Percentiles rank a stretch among this genome's conserved stretches.
phyloP scores from a whole-genome alignment of 75 land plant genomes.

The Selaginella moellendorffii region DNA sequence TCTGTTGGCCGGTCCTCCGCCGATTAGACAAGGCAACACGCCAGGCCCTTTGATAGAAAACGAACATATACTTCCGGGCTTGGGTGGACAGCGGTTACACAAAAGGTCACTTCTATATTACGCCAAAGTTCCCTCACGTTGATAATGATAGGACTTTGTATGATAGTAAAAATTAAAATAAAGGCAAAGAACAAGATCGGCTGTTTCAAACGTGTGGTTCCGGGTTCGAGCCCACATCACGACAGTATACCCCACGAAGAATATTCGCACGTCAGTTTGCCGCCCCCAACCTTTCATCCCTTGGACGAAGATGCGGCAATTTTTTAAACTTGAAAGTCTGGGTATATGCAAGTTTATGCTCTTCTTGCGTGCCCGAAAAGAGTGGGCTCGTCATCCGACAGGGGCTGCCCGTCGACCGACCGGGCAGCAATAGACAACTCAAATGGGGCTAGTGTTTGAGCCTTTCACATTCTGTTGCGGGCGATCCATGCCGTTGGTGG shows the following conservation, averaged over 20 bases:
- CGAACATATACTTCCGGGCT: not conserved
- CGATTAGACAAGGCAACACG: not conserved
- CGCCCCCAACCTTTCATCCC: too few species aligned
- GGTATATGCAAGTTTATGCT: too few species aligned
- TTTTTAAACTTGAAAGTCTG: too few species aligned
- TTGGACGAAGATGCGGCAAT: too few species aligned
- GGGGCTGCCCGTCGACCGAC: not conserved
- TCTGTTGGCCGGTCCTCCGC: not conserved
- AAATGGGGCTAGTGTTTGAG: not conserved
- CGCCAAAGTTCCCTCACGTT: not conserved
- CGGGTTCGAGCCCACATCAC: too few species aligned
- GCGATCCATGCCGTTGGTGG: not conserved
- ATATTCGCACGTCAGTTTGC: too few species aligned
- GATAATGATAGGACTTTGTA: not conserved
- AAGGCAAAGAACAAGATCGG: too few species aligned
- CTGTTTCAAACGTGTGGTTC: too few species aligned
- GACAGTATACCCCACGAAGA: too few species aligned
- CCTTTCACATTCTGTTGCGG: not conserved
- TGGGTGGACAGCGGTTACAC: not conserved
- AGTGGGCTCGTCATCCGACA: not conserved
- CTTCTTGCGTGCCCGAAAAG: not conserved
- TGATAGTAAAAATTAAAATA: too few species aligned
- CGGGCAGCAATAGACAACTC: not conserved
- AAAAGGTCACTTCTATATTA: not conserved
- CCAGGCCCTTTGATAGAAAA: too few species aligned